These are phyloP conservation scores for Pinus tabuliformis DNA, from an alignment of 75 land plant species.

Conservation along the genomic window DNA sequence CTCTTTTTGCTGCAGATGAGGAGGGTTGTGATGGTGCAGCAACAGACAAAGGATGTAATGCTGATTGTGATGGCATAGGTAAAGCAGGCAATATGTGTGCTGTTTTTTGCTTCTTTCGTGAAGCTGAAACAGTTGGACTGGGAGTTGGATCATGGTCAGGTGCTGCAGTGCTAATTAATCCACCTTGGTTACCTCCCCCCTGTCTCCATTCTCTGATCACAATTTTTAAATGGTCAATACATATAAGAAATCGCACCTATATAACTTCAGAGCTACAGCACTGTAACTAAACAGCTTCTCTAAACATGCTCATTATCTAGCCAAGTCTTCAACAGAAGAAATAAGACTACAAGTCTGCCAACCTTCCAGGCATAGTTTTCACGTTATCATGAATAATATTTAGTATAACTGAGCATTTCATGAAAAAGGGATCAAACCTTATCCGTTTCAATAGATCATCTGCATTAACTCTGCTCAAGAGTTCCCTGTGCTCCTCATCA, in stretches of 20 bases:
- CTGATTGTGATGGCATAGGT: conserved; percentile 51
- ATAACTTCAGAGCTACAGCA: conserved; percentile 4
- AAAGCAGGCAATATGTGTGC: conserved; percentile 38
- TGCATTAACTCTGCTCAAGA: conserved; percentile 67
- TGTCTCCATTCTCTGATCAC: conserved; percentile 32
- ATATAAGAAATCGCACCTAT: not conserved
- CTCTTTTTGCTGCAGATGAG: conserved; percentile 49
- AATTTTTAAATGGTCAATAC: not conserved
- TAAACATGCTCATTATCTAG: no score
- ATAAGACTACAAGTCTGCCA: not conserved
- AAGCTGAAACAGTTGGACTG: conserved; percentile 80
- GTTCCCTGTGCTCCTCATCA: conserved; percentile 90
- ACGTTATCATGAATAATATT: not conserved
- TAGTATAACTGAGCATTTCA: not conserved
- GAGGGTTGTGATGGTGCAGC: conserved; percentile 45
- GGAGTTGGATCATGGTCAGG: conserved; percentile 66
- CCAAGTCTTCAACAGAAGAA: not conserved
- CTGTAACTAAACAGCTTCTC: not conserved
- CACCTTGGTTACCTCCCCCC: conserved; percentile 36
- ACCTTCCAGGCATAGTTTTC: not conserved
- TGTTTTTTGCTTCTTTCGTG: conserved; percentile 83
- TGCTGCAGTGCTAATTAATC: conserved; percentile 32
- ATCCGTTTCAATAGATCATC: conserved; percentile 73
- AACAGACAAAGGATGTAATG: conserved; percentile 47
- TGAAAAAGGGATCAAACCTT: conserved; percentile 26